Percentiles rank a stretch among this genome's conserved stretches.
Evolutionary conservation across 495 filamentous ascomycete genomes (phyloP).

Genomic region (Neurospora sp.): DNA sequence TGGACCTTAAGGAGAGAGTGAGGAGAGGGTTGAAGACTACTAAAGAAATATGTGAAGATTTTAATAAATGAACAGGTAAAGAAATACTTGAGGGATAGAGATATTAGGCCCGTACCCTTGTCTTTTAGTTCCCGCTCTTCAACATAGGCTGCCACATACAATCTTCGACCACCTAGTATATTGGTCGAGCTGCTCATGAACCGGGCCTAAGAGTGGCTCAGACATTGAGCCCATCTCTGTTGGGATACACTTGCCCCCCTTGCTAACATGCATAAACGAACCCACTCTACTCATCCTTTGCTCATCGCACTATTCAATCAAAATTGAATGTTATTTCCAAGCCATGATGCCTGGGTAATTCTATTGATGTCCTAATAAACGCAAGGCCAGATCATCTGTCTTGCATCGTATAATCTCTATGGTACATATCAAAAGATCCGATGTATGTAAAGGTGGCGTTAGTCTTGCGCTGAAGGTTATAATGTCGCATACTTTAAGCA

Average conservation of each 20-base stretch:
- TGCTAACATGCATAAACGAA: background rate
- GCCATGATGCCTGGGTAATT: background rate
- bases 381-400: too few relatives aligned
- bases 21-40: background rate
- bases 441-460: too few relatives aligned
- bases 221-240: background rate
- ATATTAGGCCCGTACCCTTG: background rate
- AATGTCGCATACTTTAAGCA: too few relatives aligned
- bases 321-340: background rate
- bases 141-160: background rate
- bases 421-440: too few relatives aligned
- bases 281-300: background rate
- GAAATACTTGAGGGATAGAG: background rate
- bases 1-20: too few relatives aligned
- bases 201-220: background rate
- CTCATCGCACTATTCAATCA: background rate
- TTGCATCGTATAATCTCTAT: too few relatives aligned
- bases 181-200: background rate
- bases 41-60: too few relatives aligned
- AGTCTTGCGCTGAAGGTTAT: too few relatives aligned
- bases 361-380: background rate
- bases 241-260: background rate
- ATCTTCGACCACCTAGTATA: background rate
- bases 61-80: background rate
- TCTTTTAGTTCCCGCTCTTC: background rate